Conservation (phyloP, 148 eudicot genomes). For the Camellia granthamiana region DNA sequence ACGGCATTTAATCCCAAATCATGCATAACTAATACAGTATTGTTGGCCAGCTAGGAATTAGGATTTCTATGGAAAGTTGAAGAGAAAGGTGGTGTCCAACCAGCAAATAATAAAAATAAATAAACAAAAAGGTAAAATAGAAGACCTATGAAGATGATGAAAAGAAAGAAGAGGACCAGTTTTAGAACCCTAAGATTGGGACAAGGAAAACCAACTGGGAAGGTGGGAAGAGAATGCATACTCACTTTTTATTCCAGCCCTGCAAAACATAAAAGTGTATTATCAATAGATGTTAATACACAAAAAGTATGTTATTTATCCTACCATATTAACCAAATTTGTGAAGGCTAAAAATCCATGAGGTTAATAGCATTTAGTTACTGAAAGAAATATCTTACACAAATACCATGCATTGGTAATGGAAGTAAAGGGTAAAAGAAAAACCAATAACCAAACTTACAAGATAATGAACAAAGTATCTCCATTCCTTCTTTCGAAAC, state of each 20-base stretch:
- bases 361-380: not conserved
- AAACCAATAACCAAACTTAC: conserved; percentile 47
- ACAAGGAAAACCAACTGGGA: not conserved
- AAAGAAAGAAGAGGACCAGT: not conserved
- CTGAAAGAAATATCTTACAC: not conserved
- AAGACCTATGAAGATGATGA: not conserved
- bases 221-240: conserved; percentile 7
- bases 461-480: conserved; percentile 92
- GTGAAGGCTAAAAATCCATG: not conserved
- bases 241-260: conserved; percentile 99
- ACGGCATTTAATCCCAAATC: not conserved
- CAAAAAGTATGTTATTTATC: not conserved
- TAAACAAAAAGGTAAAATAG: not conserved
- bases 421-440: not conserved
- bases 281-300: conserved; percentile 8
- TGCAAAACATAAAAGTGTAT: conserved; percentile 47
- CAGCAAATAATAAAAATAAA: not conserved
- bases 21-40: not conserved
- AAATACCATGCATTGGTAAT: not conserved
- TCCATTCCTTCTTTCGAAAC: conserved; percentile 80
- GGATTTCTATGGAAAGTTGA: not conserved
- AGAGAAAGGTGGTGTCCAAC: not conserved
- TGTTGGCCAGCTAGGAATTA: not conserved
- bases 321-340: not conserved
- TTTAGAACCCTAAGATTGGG: not conserved